Conservation (phyloP, 495 filamentous ascomycete genomes). For the Echria macrotheca region DNA sequence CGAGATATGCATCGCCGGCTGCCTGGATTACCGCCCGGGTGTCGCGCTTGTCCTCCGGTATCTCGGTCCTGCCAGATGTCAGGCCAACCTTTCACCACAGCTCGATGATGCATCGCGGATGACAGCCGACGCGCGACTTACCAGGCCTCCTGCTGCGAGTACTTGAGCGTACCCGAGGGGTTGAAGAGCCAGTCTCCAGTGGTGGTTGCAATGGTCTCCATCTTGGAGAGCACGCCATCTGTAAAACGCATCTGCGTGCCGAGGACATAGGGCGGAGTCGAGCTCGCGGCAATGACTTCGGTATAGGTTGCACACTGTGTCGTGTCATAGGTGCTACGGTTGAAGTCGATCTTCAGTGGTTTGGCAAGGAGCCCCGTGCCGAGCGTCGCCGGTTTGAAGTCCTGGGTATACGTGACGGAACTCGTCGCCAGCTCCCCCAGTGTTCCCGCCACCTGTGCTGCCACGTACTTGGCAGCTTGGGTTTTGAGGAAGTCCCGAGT, state of each 20-base stretch:
- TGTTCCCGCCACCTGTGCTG: conserved; percentile 16
- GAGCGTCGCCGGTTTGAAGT: conserved; percentile 36
- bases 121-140: no score
- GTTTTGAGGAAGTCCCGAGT: conserved; percentile 19
- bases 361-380: conserved; percentile 35
- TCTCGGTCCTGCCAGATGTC: conserved; percentile 31
- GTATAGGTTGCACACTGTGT: conserved; percentile 44
- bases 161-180: conserved; percentile 40
- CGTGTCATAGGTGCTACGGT: conserved; percentile 44
- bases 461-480: conserved; percentile 14
- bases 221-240: conserved; percentile 23
- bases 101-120: no score
- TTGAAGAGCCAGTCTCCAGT: conserved; percentile 47
- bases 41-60: conserved; percentile 35
- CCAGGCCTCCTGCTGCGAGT: conserved; percentile 39
- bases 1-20: conserved; percentile 43
- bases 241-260: conserved; percentile 38
- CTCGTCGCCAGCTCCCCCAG: conserved; percentile 9
- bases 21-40: conserved; percentile 35
- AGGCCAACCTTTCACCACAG: no score
- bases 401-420: conserved; percentile 28
- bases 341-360: conserved; percentile 43
- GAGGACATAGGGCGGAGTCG: conserved; percentile 42
- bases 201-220: conserved; percentile 42
- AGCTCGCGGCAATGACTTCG: conserved; percentile 41